phyloP scores from a whole-genome alignment of 176 grass and related monocot species.

The Avena atlantica region DNA sequence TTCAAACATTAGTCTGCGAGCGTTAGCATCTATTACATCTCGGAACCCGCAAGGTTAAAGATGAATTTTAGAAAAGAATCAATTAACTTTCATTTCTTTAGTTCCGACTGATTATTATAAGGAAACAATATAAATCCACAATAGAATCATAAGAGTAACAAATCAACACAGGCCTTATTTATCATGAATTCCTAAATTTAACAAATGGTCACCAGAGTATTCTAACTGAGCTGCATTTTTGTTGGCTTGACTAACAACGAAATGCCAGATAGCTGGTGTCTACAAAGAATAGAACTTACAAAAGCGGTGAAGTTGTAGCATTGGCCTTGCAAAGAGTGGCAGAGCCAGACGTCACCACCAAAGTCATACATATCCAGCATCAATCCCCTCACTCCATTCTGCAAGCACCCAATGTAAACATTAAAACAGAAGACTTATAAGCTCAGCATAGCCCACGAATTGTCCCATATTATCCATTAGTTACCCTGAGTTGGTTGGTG shows the following conservation, averaged over 20 bases:
- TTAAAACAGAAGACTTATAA: not conserved
- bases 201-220: not conserved
- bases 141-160: not conserved
- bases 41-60: not conserved
- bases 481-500: constrained; percentile 88
- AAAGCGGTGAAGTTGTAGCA: constrained; percentile 99
- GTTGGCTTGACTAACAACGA: not conserved
- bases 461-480: not conserved
- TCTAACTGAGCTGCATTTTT: constrained; percentile 21
- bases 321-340: constrained; percentile 91
- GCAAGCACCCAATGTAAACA: constrained; percentile 23
- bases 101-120: not conserved
- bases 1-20: constrained; percentile 36
- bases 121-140: not conserved
- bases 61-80: not conserved
- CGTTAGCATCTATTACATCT: not conserved
- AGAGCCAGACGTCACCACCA: constrained; percentile 85
- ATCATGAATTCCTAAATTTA: not conserved
- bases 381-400: constrained; percentile 91
- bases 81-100: constrained; percentile 9
- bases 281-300: constrained; percentile 56
- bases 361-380: constrained; percentile 99
- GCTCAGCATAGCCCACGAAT: not conserved
- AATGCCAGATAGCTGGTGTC: not conserved
- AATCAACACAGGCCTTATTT: not conserved